Percentiles rank a stretch among this genome's conserved stretches.
Conservation (phyloP, 805 yeast species). For the Candida ortonii region DNA sequence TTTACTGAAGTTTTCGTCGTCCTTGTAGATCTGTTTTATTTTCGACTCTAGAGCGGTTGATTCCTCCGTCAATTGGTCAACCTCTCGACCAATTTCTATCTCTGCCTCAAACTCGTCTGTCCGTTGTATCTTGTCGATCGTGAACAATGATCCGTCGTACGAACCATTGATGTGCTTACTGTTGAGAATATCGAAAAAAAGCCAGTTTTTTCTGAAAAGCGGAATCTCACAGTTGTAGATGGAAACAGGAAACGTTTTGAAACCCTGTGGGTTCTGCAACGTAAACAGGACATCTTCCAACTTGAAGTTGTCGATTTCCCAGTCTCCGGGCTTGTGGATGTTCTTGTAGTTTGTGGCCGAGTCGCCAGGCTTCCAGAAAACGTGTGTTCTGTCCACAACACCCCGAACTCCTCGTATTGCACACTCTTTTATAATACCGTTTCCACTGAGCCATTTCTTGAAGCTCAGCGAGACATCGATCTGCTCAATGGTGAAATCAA, state of each 20-base stretch:
- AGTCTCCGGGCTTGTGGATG: slow-evolving; percentile 79
- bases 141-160: slow-evolving; percentile 89
- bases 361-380: slow-evolving; percentile 75
- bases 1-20: slow-evolving; percentile 34
- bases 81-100: slow-evolving; percentile 24
- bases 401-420: slow-evolving; percentile 87
- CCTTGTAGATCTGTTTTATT: slow-evolving; percentile 11
- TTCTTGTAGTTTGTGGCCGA: slow-evolving; percentile 81
- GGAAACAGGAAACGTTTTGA: slow-evolving; percentile 82
- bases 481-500: slow-evolving; percentile 84
- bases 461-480: slow-evolving; percentile 78
- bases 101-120: slow-evolving; percentile 44
- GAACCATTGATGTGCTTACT: slow-evolving; percentile 86
- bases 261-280: slow-evolving; percentile 73
- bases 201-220: slow-evolving; percentile 85
- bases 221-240: slow-evolving; percentile 84
- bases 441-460: slow-evolving; percentile 84
- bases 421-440: slow-evolving; percentile 78
- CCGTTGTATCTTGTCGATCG: slow-evolving; percentile 77
- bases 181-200: slow-evolving; percentile 80
- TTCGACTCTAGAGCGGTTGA: slow-evolving; percentile 17
- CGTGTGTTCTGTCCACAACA: slow-evolving; percentile 86
- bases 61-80: slow-evolving; percentile 15
- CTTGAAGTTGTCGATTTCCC: slow-evolving; percentile 79
- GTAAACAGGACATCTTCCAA: slow-evolving; percentile 86